Percentiles rank a stretch among this genome's conserved stretches.
phyloP scores from a whole-genome alignment of 2,329 filamentous ascomycete genomes.

The Lachnellula arida region DNA sequence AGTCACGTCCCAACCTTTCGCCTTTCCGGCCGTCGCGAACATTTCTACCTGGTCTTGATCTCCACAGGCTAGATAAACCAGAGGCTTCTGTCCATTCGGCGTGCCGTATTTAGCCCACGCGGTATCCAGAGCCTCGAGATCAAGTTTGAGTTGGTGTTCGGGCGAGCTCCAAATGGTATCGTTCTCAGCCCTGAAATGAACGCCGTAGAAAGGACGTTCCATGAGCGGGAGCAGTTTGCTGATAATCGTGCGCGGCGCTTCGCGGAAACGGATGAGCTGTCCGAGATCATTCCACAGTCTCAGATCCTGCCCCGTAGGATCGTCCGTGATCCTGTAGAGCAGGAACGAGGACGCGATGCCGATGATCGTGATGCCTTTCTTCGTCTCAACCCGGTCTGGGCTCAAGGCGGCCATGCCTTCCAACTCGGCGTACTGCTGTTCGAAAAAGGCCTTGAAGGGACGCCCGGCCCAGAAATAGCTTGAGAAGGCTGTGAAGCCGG shows the following conservation, averaged over 20 bases:
- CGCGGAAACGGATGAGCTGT: conserved; percentile 31
- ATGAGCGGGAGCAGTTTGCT: conserved; percentile 24
- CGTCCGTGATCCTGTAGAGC: conserved; percentile 35
- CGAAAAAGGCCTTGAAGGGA: conserved; percentile 29
- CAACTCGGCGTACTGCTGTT: conserved; percentile 14
- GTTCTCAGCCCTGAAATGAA: conserved; percentile 35
- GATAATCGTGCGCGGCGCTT: conserved; percentile 26
- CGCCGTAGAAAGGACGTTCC: conserved; percentile 30
- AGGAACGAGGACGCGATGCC: conserved; percentile 31
- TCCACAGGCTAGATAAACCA: conserved; percentile 35
- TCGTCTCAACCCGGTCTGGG: conserved; percentile 8
- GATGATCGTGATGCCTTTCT: conserved; percentile 31
- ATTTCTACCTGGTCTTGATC: conserved; percentile 31
- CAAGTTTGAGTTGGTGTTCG: conserved; percentile 32
- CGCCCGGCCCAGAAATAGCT: conserved; percentile 33
- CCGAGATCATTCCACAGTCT: conserved; percentile 34
- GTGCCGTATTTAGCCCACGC: conserved; percentile 30
- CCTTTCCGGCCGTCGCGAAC: conserved; percentile 29
- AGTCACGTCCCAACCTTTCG: conserved; percentile 33
- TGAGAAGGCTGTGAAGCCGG: conserved; percentile 23
- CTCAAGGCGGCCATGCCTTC: conserved; percentile 7
- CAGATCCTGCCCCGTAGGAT: conserved; percentile 33
- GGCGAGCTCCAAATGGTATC: conserved; percentile 36
- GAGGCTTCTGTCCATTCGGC: conserved; percentile 21
- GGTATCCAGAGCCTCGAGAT: conserved; percentile 34